Conservation (phyloP, 371 early-diverging fungal species). For the Haplosporangium sp. region DNA sequence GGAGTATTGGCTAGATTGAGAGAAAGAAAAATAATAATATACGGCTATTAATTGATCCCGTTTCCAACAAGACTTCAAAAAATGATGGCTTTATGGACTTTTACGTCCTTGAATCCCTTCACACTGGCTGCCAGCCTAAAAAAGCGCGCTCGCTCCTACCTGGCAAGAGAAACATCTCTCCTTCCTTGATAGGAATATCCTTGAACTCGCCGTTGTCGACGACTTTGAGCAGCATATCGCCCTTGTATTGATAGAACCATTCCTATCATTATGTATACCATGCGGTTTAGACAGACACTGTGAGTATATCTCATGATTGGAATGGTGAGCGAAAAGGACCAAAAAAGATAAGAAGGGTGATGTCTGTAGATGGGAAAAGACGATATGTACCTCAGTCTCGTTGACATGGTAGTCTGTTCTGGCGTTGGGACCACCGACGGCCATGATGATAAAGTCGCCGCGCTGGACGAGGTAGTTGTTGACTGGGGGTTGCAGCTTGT, state of each 20-base stretch:
- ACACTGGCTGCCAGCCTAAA: constrained; percentile 2
- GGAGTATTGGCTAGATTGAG: constrained; percentile 75
- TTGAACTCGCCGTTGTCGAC: constrained; percentile 82
- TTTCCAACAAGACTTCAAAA: no score
- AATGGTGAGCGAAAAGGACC: no score
- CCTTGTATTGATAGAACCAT: constrained; percentile 96
- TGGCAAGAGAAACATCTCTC: constrained; percentile 95
- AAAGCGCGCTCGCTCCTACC: constrained; percentile 62
- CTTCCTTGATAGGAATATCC: constrained; percentile 89
- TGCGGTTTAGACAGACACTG: no score
- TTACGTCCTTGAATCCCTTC: no score
- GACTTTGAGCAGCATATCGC: constrained; percentile 88
- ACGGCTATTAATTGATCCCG: no score
- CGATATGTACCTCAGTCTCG: constrained; percentile 83
- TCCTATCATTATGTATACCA: constrained; percentile 71
- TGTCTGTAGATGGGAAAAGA: no score
- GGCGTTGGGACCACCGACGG: constrained; percentile 86
- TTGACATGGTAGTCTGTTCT: constrained; percentile 96
- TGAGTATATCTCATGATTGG: no score
- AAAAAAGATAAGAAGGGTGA: constrained; percentile 3
- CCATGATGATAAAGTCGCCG: constrained; percentile 91
- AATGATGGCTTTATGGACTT: no score
- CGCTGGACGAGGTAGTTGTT: constrained; percentile 90
- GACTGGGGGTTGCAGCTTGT: constrained; percentile 93
- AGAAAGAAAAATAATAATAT: no score